These are phyloP conservation scores for Fagus sylvatica DNA, from an alignment of 306 rosid species.

Conservation along the genomic window DNA sequence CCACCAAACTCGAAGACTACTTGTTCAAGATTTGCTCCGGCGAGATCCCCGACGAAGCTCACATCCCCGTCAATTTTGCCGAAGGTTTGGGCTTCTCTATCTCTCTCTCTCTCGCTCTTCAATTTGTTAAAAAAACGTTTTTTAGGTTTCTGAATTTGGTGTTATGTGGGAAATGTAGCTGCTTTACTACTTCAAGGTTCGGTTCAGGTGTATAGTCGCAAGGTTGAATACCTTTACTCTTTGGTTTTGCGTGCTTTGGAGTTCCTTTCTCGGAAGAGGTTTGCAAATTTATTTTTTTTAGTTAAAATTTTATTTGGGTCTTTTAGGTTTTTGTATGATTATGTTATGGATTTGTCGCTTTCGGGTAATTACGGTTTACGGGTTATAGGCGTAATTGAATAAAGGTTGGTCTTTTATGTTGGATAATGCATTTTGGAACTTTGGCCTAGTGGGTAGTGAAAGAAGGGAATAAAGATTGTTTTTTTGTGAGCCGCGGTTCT, in stretches of 20 bases:
- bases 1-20: slow-evolving; percentile 79
- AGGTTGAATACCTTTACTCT: slow-evolving; percentile 85
- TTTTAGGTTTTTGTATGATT: background rate
- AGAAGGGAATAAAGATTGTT: background rate
- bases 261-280: slow-evolving; percentile 94
- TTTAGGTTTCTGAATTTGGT: slow-evolving; percentile 23
- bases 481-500: background rate
- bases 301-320: background rate
- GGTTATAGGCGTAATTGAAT: background rate
- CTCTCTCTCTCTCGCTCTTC: no score
- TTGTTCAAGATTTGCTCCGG: slow-evolving; percentile 82
- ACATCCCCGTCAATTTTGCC: slow-evolving; percentile 62
- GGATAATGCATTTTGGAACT: background rate
- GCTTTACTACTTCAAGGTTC: slow-evolving; percentile 96
- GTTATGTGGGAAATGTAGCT: slow-evolving; percentile 61
- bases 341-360: background rate
- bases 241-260: slow-evolving; percentile 91
- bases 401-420: slow-evolving; percentile 20
- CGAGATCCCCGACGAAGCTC: slow-evolving; percentile 65
- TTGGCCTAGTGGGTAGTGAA: background rate
- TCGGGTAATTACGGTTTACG: background rate
- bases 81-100: slow-evolving; percentile 53
- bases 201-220: slow-evolving; percentile 90
- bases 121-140: background rate
- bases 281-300: slow-evolving; percentile 13